phyloP scores from a whole-genome alignment of 2,329 filamentous ascomycete genomes.

The Aspergillus sp. region DNA sequence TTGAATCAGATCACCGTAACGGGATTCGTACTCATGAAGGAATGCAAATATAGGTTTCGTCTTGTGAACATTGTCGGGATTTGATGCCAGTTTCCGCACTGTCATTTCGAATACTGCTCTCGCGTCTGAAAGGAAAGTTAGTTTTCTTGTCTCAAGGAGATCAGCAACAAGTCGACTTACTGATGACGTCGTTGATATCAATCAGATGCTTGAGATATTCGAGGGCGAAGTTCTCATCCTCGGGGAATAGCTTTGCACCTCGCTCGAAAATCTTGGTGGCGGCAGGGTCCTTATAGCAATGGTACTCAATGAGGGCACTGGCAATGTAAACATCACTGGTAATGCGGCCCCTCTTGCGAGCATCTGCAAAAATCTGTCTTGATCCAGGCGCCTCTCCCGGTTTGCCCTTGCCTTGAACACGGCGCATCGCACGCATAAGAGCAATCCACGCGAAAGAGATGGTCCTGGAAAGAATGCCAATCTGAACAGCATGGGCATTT shows the following conservation, averaged over 20 bases:
- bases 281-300: slow-evolving; percentile 89
- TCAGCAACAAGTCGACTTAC: slow-evolving; percentile 48
- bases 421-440: slow-evolving; percentile 85
- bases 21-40: slow-evolving; percentile 91
- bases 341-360: slow-evolving; percentile 76
- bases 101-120: slow-evolving; percentile 94
- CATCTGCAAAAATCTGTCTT: slow-evolving; percentile 81
- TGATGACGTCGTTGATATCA: slow-evolving; percentile 85
- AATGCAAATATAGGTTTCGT: slow-evolving; percentile 82
- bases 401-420: slow-evolving; percentile 75
- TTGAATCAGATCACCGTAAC: slow-evolving; percentile 86
- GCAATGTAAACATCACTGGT: slow-evolving; percentile 94
- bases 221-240: slow-evolving; percentile 86
- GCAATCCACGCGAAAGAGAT: slow-evolving; percentile 95
- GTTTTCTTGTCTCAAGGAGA: slow-evolving; percentile 3
- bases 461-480: slow-evolving; percentile 69
- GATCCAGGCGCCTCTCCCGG: slow-evolving; percentile 68
- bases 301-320: slow-evolving; percentile 85
- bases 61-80: slow-evolving; percentile 65
- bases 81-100: slow-evolving; percentile 71
- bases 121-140: slow-evolving; percentile 56
- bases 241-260: slow-evolving; percentile 85
- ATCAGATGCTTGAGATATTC: slow-evolving; percentile 96
- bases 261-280: slow-evolving; percentile 95
- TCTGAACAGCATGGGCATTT: slow-evolving; percentile 64